Evolutionary conservation across 1,139 yeast species (phyloP).

Genomic region (Blastobotrys apis): DNA sequence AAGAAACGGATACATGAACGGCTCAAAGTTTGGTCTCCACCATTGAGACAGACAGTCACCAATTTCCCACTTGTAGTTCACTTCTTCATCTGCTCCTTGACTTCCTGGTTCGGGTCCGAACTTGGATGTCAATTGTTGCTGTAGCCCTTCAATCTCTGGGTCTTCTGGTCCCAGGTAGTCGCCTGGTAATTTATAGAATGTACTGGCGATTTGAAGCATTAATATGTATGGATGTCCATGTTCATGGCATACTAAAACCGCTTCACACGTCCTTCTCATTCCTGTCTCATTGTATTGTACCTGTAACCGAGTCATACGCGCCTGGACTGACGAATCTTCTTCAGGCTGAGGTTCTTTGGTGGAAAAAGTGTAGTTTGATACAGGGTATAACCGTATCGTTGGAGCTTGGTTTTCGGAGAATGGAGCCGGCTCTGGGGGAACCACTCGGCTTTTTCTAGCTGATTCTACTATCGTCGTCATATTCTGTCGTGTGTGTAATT

Average conservation of each 20-base stretch:
- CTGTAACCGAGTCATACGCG: conserved; percentile 30
- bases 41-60: conserved; percentile 38
- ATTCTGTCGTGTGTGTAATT: background rate
- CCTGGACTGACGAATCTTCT: conserved; percentile 32
- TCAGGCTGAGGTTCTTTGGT: conserved; percentile 35
- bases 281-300: conserved; percentile 34
- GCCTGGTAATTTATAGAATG: conserved; percentile 37
- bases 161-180: conserved; percentile 31
- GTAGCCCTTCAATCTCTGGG: conserved; percentile 32
- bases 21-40: conserved; percentile 40
- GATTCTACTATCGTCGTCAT: conserved; percentile 12
- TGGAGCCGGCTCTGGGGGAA: conserved; percentile 12
- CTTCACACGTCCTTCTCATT: conserved; percentile 37
- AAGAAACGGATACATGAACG: conserved; percentile 37
- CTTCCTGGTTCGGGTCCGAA: conserved; percentile 24
- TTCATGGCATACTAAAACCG: conserved; percentile 35
- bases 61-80: conserved; percentile 31
- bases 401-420: conserved; percentile 25
- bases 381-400: conserved; percentile 33
- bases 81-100: conserved; percentile 19
- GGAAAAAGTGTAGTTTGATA: conserved; percentile 34
- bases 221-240: conserved; percentile 37
- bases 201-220: conserved; percentile 32
- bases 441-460: conserved; percentile 7
- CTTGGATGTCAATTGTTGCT: conserved; percentile 30